phyloP scores from a whole-genome alignment of 1,139 yeast species.

The Debaryomycetaceae sp. region DNA sequence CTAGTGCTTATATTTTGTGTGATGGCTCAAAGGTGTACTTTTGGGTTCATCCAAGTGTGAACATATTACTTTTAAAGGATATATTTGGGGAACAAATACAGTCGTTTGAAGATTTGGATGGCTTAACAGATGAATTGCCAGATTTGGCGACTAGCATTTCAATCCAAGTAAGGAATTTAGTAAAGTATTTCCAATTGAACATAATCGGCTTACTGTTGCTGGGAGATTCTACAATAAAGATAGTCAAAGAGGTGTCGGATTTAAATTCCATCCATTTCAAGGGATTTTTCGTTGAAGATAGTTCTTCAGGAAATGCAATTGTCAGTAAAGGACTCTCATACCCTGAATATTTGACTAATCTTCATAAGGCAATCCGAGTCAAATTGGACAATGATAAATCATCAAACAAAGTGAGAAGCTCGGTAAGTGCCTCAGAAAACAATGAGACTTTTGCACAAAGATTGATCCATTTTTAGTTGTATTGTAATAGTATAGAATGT shows the following conservation, averaged over 20 bases:
- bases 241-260: conserved; percentile 67
- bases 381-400: conserved; percentile 47
- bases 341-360: conserved; percentile 55
- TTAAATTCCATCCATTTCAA: conserved; percentile 57
- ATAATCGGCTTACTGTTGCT: conserved; percentile 29
- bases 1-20: conserved; percentile 78
- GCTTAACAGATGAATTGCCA: conserved; percentile 65
- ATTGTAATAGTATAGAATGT: not conserved
- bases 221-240: conserved; percentile 46
- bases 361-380: conserved; percentile 61
- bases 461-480: conserved; percentile 31
- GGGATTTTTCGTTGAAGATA: conserved; percentile 72
- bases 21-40: conserved; percentile 62
- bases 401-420: conserved; percentile 28
- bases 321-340: conserved; percentile 48
- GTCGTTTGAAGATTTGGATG: conserved; percentile 41
- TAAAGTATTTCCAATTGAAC: conserved; percentile 46
- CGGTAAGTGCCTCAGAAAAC: conserved; percentile 26
- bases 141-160: conserved; percentile 68
- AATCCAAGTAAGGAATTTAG: conserved; percentile 60
- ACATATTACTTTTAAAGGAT: conserved; percentile 66
- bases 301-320: conserved; percentile 25
- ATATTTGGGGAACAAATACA: conserved; percentile 60
- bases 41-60: conserved; percentile 72
- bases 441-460: conserved; percentile 39